Conservation (phyloP, 306 rosid species). For the Medicago lupulina region DNA sequence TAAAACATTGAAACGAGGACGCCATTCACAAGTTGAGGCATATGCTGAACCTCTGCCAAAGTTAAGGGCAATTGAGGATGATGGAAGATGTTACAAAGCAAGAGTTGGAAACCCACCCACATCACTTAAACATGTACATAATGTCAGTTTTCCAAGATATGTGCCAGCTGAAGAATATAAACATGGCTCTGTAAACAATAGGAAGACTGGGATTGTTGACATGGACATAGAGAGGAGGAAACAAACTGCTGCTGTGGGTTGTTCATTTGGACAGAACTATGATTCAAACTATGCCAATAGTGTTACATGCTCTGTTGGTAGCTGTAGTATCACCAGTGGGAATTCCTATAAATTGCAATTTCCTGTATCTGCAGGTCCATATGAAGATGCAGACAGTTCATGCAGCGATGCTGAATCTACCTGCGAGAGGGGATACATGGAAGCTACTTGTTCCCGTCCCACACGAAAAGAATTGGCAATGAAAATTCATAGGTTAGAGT, state of each 20-base stretch:
- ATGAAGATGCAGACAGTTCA: conserved; percentile 58
- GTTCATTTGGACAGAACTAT: conserved; percentile 54
- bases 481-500: conserved; percentile 92
- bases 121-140: conserved; percentile 53
- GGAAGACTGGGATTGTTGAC: conserved; percentile 47
- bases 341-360: conserved; percentile 50
- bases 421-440: conserved; percentile 55
- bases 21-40: conserved; percentile 57
- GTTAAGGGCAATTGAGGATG: conserved; percentile 62
- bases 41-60: conserved; percentile 62
- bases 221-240: conserved; percentile 56
- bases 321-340: conserved; percentile 75
- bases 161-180: conserved; percentile 51
- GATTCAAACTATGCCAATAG: conserved; percentile 58
- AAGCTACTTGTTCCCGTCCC: conserved; percentile 55
- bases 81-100: conserved; percentile 53
- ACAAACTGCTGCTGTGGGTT: conserved; percentile 54
- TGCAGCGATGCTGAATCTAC: conserved; percentile 73
- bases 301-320: conserved; percentile 79
- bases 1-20: conserved; percentile 65
- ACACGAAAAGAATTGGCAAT: conserved; percentile 63
- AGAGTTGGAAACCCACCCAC: conserved; percentile 52
- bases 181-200: conserved; percentile 53
- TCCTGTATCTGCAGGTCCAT: conserved; percentile 61
- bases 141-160: conserved; percentile 55